A percentile compares a stretch with the other conserved stretches of the same genome.
phyloP scores from a whole-genome alignment of 208 protist species.

The Trypanosoma cruzi region DNA sequence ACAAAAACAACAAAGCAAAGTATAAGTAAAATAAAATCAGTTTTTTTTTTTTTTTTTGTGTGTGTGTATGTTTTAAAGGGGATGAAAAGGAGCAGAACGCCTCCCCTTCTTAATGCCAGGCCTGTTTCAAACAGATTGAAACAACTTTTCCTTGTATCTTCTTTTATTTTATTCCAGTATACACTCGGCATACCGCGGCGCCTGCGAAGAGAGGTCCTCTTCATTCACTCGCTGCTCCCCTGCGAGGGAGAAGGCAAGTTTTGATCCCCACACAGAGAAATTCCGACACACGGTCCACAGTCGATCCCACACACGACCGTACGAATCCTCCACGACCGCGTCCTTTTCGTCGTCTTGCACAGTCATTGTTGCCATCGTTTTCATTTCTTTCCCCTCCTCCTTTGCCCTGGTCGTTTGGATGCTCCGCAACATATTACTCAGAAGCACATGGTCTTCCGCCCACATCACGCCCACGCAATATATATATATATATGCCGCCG shows the following conservation, averaged over 20 bases:
- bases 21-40: background rate
- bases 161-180: background rate
- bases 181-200: background rate
- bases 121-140: too few species aligned
- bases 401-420: background rate
- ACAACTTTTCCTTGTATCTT: too few species aligned
- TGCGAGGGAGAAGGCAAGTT: background rate
- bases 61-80: too few species aligned
- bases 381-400: background rate
- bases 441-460: too few species aligned
- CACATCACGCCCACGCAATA: too few species aligned
- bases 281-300: background rate
- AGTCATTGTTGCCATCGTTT: background rate
- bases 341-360: background rate
- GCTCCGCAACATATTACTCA: too few species aligned
- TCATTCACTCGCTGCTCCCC: conserved; percentile 12
- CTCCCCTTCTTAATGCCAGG: too few species aligned
- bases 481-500: too few species aligned
- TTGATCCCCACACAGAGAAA: background rate
- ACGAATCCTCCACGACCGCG: background rate
- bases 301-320: background rate
- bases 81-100: background rate
- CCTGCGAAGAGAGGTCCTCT: background rate
- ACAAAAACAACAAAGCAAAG: conserved; percentile 6
- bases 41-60: background rate